Evolutionary conservation across 306 rosid species (phyloP).

Genomic region (Prunus fruticosa): DNA sequence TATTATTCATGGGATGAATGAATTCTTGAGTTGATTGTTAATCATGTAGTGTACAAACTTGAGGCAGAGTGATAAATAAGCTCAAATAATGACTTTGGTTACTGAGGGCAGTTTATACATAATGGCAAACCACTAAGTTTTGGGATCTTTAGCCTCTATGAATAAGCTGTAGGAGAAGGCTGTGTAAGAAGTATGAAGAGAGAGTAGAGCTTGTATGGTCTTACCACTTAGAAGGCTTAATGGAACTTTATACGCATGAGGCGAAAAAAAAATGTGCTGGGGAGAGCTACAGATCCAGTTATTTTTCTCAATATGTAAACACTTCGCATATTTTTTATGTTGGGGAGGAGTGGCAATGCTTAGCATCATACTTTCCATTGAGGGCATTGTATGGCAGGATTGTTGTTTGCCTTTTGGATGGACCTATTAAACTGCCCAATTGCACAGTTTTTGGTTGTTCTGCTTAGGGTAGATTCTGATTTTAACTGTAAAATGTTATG

Average conservation of each 20-base stretch:
- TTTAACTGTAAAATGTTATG: constrained; percentile 13
- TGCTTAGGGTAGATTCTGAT: constrained; percentile 3
- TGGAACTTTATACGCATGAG: not conserved
- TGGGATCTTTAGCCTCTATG: not conserved
- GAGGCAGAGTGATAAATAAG: not conserved
- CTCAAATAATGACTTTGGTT: not conserved
- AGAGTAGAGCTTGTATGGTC: not conserved
- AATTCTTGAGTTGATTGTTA: not conserved
- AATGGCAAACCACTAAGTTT: not conserved
- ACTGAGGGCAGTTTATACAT: not conserved
- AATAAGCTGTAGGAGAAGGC: not conserved
- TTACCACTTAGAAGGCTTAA: not conserved
- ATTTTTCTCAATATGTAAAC: not conserved
- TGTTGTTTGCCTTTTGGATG: not conserved
- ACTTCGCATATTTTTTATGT: not conserved
- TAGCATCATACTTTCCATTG: not conserved
- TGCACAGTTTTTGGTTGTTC: not conserved
- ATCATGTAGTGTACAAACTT: not conserved
- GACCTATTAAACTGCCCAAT: not conserved
- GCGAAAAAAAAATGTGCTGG: not conserved
- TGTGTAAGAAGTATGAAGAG: not conserved
- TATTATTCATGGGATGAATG: not conserved
- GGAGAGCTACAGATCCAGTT: not conserved
- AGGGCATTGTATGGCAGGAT: not conserved
- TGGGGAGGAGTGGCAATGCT: not conserved